Conservation (phyloP, 2,329 filamentous ascomycete genomes). For the Aspergillus sp. region DNA sequence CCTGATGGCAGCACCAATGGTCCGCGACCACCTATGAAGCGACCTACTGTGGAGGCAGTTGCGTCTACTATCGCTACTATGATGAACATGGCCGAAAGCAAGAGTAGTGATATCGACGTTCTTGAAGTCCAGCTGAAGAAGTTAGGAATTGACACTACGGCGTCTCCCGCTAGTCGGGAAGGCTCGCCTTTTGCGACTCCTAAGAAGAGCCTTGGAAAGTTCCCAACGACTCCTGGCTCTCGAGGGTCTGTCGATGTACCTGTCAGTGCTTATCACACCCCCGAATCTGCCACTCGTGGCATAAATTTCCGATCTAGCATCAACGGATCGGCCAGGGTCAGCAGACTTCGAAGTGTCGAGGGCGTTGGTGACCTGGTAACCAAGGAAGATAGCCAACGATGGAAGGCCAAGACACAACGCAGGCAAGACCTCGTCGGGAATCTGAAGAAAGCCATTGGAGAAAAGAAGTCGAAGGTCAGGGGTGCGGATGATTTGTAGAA, state of each 20-base stretch:
- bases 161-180: conserved; percentile 25
- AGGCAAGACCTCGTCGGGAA: conserved; percentile 30
- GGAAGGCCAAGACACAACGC: conserved; percentile 32
- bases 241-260: conserved; percentile 28
- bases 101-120: conserved; percentile 84
- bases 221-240: conserved; percentile 36
- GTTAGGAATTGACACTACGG: conserved; percentile 48
- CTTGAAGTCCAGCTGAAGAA: conserved; percentile 82
- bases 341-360: conserved; percentile 28
- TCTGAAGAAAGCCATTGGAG: conserved; percentile 31
- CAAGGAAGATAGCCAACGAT: conserved; percentile 27
- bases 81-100: conserved; percentile 87
- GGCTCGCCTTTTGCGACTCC: conserved; percentile 35
- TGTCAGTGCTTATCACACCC: conserved; percentile 35
- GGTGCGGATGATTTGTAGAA: conserved; percentile 26
- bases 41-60: conserved; percentile 87
- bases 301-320: conserved; percentile 30
- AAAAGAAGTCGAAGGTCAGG: conserved; percentile 29
- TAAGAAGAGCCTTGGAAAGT: conserved; percentile 24
- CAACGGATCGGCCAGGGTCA: conserved; percentile 28
- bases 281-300: conserved; percentile 31
- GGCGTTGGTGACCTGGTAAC: conserved; percentile 17
- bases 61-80: conserved; percentile 88
- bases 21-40: conserved; percentile 30
- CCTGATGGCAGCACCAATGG: conserved; percentile 49